Evolutionary conservation across 1,284 basidiomycete species (phyloP).

Genomic region (Malassezia slooffiae): DNA sequence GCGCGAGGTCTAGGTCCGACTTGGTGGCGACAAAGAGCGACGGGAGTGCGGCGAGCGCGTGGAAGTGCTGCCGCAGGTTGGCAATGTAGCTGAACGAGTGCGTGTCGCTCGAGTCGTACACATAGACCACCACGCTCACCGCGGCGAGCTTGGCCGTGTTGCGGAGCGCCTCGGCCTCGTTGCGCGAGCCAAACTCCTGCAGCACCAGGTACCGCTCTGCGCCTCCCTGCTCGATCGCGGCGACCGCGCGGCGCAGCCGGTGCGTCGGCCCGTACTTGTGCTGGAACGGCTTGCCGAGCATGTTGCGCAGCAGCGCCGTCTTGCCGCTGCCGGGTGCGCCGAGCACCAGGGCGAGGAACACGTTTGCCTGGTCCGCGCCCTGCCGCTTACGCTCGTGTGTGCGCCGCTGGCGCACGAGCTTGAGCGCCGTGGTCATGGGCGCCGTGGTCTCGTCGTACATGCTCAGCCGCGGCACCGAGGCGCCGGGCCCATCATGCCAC

Average conservation of each 20-base stretch:
- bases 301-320: constrained; percentile 71
- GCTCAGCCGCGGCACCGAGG: background rate
- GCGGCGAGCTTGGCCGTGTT: constrained; percentile 80
- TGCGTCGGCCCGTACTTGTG: constrained; percentile 68
- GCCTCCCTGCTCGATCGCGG: constrained; percentile 85
- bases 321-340: constrained; percentile 94
- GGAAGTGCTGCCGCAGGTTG: constrained; percentile 86
- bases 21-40: constrained; percentile 97
- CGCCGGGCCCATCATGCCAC: constrained; percentile 12
- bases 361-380: constrained; percentile 31
- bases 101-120: constrained; percentile 94
- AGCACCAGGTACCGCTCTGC: constrained; percentile 81
- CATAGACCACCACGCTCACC: constrained; percentile 87
- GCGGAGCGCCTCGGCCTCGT: constrained; percentile 79
- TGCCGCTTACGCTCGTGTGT: constrained; percentile 61
- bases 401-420: constrained; percentile 52
- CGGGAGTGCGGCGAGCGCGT: constrained; percentile 72
- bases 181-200: constrained; percentile 76
- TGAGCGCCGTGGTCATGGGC: constrained; percentile 32
- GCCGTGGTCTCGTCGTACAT: constrained; percentile 18
- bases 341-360: constrained; percentile 64
- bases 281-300: constrained; percentile 62
- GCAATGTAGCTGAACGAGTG: constrained; percentile 98
- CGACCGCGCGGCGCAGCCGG: constrained; percentile 81
- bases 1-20: constrained; percentile 85